These are phyloP conservation scores for Blastobotrys persicus DNA, from an alignment of 1,139 yeast genomes.

Conservation along the genomic window DNA sequence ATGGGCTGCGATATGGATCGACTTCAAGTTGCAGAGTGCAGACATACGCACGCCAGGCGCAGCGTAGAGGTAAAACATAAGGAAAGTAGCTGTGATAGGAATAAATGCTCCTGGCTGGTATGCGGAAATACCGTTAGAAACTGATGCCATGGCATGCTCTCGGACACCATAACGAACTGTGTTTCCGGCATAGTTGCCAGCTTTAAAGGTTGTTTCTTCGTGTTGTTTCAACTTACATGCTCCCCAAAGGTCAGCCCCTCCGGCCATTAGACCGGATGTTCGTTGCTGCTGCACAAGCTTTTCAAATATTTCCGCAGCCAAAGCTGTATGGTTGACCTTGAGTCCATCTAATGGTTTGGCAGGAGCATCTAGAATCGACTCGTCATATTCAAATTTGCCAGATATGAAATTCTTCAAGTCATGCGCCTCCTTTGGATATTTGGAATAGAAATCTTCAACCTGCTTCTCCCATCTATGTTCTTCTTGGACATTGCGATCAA, in stretches of 20 bases:
- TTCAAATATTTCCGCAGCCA: conserved; percentile 57
- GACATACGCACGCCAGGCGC: conserved; percentile 43
- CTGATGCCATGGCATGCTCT: conserved; percentile 42
- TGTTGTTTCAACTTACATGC: conserved; percentile 71
- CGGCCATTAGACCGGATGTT: conserved; percentile 68
- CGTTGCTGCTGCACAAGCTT: conserved; percentile 47
- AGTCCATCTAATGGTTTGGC: conserved; percentile 41
- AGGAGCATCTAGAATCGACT: conserved; percentile 50
- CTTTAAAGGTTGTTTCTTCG: conserved; percentile 69
- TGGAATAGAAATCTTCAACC: conserved; percentile 53
- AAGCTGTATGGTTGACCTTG: conserved; percentile 84
- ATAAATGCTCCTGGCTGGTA: conserved; percentile 38
- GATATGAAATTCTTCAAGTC: conserved; percentile 70
- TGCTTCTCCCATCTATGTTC: conserved; percentile 65
- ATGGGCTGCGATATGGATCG: conserved; percentile 42
- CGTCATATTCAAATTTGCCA: conserved; percentile 68
- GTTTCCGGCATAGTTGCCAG: conserved; percentile 61
- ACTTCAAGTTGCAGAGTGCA: conserved; percentile 37
- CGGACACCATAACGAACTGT: conserved; percentile 40
- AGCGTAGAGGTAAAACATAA: conserved; percentile 42
- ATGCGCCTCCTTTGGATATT: conserved; percentile 69
- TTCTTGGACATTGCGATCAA: conserved; percentile 53
- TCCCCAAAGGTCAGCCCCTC: conserved; percentile 90
- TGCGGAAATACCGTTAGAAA: conserved; percentile 43
- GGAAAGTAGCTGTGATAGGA: conserved; percentile 41